Evolutionary conservation across 1,139 yeast genomes (phyloP), one percentile per base, ranked within the genome.

Genomic region (Yamadazyma pseudoaaseri): DNA sequence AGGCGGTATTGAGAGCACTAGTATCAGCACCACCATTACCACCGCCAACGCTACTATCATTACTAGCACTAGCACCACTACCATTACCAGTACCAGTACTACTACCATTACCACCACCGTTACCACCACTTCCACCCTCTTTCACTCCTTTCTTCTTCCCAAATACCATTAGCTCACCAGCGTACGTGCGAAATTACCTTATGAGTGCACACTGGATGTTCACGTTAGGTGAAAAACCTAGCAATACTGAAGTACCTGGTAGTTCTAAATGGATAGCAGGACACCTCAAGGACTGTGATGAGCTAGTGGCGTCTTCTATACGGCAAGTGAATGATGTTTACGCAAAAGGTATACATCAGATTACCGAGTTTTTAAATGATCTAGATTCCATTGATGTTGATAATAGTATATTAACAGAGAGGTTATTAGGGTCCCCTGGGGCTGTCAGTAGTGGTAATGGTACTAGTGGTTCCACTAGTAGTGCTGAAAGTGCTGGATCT

Each of bases 221-320:
- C 32, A 22, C 16, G 16, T 29, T 29, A 23, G 23, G 27, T 6
- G 27, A 16, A 3, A 12, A 11, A 5, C 9, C 11, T 9, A 13
- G 9, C 7, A 20, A 12, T 11, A 26, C 22, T 5, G 14, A 22
- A n/a, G 63, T 61, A 3, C 69, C 71, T 1, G 72, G 71, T 2
- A 54, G 69, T 3, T 62, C 70, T 6, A 54, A 51, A 41, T 65
- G 69, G 69, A 57, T 65, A 7, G 62, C 68, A 9, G 52, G 51
- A 26, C 65, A 62, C 38, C 42, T 65, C 29, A 49, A 54, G 30
- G 50, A 49, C 26, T 59, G 58, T 43, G 58, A 60, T 38, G 47
- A 52, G 20, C 50, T 48, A 16, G 65, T 61, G 13, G 46, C 59
- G n/a, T 42, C 51, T 3, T 49, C 47, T 32, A 46, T 53, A 26